A percentile compares a stretch with the other conserved stretches of the same genome.
Conservation (phyloP, 1,139 yeast genomes). For the Ogataea hybrid region DNA sequence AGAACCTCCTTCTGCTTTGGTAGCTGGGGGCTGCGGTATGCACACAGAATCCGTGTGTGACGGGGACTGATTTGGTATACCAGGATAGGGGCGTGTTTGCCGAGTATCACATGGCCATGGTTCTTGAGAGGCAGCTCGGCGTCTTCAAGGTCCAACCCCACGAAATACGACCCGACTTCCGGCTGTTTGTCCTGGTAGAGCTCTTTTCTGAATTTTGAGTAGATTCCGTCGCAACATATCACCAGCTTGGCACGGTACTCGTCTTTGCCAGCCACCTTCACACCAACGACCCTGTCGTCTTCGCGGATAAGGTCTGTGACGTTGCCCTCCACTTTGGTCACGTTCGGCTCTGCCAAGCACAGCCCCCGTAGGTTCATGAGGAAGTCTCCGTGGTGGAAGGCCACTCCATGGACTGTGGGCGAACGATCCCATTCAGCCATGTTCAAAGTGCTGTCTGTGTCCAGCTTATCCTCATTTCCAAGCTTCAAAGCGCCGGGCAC, state of each 20-base stretch:
- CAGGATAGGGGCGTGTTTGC: conserved; percentile 82
- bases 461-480: conserved; percentile 54
- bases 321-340: conserved; percentile 78
- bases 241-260: conserved; percentile 61
- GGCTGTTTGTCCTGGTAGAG: conserved; percentile 56
- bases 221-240: conserved; percentile 89
- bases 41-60: conserved; percentile 88
- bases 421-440: conserved; percentile 56
- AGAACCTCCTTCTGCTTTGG: conserved; percentile 66
- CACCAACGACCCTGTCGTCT: conserved; percentile 61
- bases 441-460: conserved; percentile 47
- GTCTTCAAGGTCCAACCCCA: conserved; percentile 73
- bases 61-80: conserved; percentile 81
- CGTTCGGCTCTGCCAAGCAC: conserved; percentile 66
- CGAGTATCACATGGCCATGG: conserved; percentile 90
- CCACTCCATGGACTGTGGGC: conserved; percentile 66
- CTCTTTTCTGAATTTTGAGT: conserved; percentile 85
- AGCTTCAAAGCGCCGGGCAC: conserved; percentile 53
- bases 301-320: conserved; percentile 62
- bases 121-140: conserved; percentile 69
- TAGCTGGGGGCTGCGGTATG: conserved; percentile 69
- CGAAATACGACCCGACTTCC: conserved; percentile 74
- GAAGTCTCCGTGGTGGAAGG: conserved; percentile 92
- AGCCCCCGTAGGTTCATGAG: conserved; percentile 71
- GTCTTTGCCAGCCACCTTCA: conserved; percentile 43